A percentile compares a stretch with the other conserved stretches of the same genome.
phyloP scores from a whole-genome alignment of 2,329 filamentous ascomycete species.

The Graphiopsis chlorocephala region DNA sequence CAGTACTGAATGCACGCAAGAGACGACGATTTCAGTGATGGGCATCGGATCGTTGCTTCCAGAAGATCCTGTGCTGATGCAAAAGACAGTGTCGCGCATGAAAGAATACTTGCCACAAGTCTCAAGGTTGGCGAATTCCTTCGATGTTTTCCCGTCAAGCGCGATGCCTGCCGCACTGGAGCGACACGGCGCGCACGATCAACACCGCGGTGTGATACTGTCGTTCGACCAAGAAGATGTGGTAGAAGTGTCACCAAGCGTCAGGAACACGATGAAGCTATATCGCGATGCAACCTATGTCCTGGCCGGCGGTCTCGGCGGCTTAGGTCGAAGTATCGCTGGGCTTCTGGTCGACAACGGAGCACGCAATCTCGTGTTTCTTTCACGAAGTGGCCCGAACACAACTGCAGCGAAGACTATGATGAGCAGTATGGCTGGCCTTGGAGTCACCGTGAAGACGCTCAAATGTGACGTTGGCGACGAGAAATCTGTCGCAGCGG shows the following conservation, averaged over 20 bases:
- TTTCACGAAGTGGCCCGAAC: background rate
- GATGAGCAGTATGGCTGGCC: background rate
- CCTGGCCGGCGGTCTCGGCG: slow-evolving; percentile 5
- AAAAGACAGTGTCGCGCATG: background rate
- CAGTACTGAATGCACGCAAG: background rate
- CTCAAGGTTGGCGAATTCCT: background rate
- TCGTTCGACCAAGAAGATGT: background rate
- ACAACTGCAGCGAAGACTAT: background rate
- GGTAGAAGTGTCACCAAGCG: background rate
- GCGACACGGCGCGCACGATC: background rate
- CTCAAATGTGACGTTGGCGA: background rate
- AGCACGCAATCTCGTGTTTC: background rate
- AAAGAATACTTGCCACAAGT: background rate
- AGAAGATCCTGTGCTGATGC: background rate
- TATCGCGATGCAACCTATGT: background rate
- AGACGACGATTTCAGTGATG: background rate
- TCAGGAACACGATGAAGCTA: background rate
- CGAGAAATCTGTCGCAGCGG: background rate
- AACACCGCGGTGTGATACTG: background rate
- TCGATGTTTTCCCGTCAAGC: background rate
- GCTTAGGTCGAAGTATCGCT: background rate
- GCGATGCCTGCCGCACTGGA: background rate
- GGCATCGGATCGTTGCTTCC: background rate
- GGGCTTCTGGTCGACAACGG: background rate
- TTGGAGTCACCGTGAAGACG: background rate